Conservation (phyloP, 2,329 filamentous ascomycete genomes). For the Penicillium sp. region DNA sequence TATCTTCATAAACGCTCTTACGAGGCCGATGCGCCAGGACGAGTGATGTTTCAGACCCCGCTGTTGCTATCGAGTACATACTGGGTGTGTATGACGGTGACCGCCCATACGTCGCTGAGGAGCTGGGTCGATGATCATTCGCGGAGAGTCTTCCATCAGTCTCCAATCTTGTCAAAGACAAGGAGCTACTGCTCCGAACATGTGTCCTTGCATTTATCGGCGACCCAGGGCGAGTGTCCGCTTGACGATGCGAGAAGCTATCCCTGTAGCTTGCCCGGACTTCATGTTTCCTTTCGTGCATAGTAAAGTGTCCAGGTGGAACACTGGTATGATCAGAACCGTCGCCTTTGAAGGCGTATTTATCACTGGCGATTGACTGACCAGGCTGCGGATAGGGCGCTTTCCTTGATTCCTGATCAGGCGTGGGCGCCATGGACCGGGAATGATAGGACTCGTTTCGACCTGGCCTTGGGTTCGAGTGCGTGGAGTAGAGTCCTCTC, state of each 20-base stretch:
- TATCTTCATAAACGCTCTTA: conserved; percentile 43
- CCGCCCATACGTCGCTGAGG: conserved; percentile 27
- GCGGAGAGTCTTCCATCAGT: conserved; percentile 31
- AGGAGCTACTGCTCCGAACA: conserved; percentile 39
- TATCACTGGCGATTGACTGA: conserved; percentile 19
- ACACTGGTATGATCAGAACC: conserved; percentile 14
- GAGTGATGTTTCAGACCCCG: conserved; percentile 41
- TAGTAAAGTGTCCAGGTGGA: conserved; percentile 27
- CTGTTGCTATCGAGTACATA: conserved; percentile 42
- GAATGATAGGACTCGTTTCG: conserved; percentile 7
- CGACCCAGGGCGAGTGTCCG: conserved; percentile 34
- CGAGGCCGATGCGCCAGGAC: conserved; percentile 38
- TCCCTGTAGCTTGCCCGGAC: conserved; percentile 40
- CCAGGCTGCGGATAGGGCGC: conserved; percentile 22
- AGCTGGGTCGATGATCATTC: conserved; percentile 25
- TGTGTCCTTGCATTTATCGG: conserved; percentile 35
- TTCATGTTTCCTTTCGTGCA: conserved; percentile 36
- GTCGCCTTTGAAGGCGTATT: conserved; percentile 14
- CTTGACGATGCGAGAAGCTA: conserved; percentile 35
- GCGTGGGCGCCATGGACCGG: conserved; percentile 17
- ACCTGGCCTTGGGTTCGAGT: conserved; percentile 4
- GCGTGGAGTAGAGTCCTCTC: not conserved
- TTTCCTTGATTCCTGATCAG: conserved; percentile 27
- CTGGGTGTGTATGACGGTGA: conserved; percentile 40
- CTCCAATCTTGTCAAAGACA: conserved; percentile 40